phyloP scores from a whole-genome alignment of 805 yeast species.

The Saccharomycopsis sp. region DNA sequence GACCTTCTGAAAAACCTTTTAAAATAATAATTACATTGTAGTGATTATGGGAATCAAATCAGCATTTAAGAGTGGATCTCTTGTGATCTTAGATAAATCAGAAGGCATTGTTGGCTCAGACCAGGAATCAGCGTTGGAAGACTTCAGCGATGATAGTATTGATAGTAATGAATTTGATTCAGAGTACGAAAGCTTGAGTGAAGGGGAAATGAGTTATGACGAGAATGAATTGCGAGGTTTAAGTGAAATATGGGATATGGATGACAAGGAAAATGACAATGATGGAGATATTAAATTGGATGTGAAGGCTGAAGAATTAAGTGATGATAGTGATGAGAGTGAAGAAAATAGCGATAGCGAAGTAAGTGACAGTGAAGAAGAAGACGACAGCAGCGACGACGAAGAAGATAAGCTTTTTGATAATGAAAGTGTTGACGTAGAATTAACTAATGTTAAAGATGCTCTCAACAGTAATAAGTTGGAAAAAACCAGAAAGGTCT shows the following conservation, averaged over 20 bases:
- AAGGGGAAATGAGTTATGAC: constrained; percentile 33
- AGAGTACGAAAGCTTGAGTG: constrained; percentile 9
- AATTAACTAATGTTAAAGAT: constrained; percentile 43
- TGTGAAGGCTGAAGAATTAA: constrained; percentile 21
- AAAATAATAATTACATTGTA: background rate
- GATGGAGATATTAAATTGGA: constrained; percentile 22
- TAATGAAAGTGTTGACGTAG: constrained; percentile 45
- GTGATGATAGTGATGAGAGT: constrained; percentile 4
- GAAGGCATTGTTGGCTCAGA: constrained; percentile 11
- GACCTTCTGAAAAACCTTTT: background rate
- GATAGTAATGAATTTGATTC: constrained; percentile 21
- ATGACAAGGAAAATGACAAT: constrained; percentile 42
- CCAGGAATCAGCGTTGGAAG: constrained; percentile 13
- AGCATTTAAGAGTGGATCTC: constrained; percentile 18
- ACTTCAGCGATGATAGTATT: constrained; percentile 21
- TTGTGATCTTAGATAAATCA: constrained; percentile 18
- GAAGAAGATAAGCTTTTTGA: constrained; percentile 22
- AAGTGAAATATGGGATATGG: constrained; percentile 87
- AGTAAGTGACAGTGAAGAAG: constrained; percentile 14
- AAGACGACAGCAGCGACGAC: constrained; percentile 26
- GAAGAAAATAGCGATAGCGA: constrained; percentile 11
- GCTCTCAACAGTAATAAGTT: constrained; percentile 31
- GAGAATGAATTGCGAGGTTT: constrained; percentile 68
- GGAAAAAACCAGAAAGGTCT: constrained; percentile 34
- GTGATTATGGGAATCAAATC: constrained; percentile 16